These are phyloP conservation scores for Coccomyxa sp. DNA, from an alignment of 139 green algal genomes.

Conservation along the genomic window DNA sequence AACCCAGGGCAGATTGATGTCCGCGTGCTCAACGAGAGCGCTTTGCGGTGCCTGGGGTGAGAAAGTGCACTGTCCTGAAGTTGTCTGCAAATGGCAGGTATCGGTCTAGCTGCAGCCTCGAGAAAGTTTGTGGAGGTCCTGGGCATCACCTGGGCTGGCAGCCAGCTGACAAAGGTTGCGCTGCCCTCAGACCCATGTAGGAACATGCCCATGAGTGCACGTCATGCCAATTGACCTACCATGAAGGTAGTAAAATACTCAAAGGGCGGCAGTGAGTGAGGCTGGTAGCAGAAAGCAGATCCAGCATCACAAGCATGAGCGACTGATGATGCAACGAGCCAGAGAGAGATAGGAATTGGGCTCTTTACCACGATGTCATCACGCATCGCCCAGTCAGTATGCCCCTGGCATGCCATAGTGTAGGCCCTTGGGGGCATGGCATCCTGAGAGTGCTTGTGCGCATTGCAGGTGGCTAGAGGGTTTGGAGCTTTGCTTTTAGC, in stretches of 20 bases:
- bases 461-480: conserved; percentile 5
- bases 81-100: conserved; percentile 6
- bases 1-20: too few species aligned
- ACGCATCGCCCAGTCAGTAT: background rate
- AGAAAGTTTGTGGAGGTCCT: conserved; percentile 39
- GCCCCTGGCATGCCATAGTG: background rate
- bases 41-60: too few species aligned
- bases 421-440: background rate
- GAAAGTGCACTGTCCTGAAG: background rate
- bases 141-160: conserved; percentile 51
- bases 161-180: conserved; percentile 51
- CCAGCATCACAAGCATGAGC: background rate
- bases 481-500: conserved; percentile 14
- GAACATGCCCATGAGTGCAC: background rate
- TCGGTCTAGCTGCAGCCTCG: conserved; percentile 14
- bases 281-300: too few species aligned
- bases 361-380: background rate
- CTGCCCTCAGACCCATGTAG: background rate
- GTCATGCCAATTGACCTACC: background rate
- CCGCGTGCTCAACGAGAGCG: too few species aligned
- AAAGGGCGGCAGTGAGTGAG: too few species aligned
- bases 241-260: too few species aligned
- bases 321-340: background rate
- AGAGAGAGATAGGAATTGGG: too few species aligned
- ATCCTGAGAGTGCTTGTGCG: background rate